Base-by-base conservation (phyloP, 108 stramenopile genomes). In the Cyclotella cryptica region DNA sequence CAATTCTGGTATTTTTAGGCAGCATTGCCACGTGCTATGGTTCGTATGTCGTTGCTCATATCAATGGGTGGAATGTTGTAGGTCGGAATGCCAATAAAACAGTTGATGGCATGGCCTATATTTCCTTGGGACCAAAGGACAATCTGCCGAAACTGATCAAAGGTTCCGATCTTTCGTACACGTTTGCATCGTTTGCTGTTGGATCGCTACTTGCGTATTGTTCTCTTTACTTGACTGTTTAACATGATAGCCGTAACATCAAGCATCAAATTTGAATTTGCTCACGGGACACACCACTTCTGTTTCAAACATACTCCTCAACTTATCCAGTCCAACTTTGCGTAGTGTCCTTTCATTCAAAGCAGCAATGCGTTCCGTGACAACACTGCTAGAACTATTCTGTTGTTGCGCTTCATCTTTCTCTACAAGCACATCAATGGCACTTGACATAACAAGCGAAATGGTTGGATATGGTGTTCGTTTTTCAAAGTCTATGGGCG, bases 401-500 rank as follows among this genome's bases (percentile, higher is more conserved):
- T 52, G 49, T 10, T 15, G 21, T 14, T 54, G 22, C 18, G 28
- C 61, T 21, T 24, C 68, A 42, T 40, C 39, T 22, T 53, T 46
- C 41, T 69, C 66, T 57, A 74, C 64, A 1, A 74, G 72, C 22
- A 51, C 54, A 66, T 93, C 89, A 61, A 93, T 90, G 3, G 79
- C 88, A 54, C 71, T 54, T 0, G 92, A 83, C 54, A 88, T 87
- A 24, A 93, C 92, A 15, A 90, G 70, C 10, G 88, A 74, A 27
- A 93, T 80, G 1, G 87, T 89, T 55, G 92, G 86, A 78, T 87
- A 87, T 10, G 92, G 92, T 28, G 84, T 86, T 10, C 75, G 76
- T 67, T 93, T 93, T 78, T 93, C 92, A 66, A 78, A 85, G 45
- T 82, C 69, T 17, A 88, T 71, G 2, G 87, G 24, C 41, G 76